Percentiles rank a stretch among this genome's conserved stretches.
These are phyloP conservation scores for Leccinum variicolor DNA, from an alignment of 768 basidiomycete genomes.

Conservation along the genomic window DNA sequence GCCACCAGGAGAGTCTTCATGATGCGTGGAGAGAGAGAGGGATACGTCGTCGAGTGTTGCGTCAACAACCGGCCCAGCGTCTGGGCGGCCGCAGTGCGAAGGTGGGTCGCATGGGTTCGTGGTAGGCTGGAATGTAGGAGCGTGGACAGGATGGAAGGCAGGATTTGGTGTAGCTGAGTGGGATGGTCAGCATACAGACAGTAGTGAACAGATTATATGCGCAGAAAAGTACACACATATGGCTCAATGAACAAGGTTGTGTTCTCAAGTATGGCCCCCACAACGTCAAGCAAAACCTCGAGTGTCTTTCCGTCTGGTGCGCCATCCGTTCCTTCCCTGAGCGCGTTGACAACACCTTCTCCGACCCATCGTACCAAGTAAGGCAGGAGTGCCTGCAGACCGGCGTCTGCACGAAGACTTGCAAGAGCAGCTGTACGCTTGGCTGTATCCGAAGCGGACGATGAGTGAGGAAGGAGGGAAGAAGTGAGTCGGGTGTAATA, in stretches of 20 bases:
- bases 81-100: conserved; percentile 80
- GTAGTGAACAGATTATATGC: background rate
- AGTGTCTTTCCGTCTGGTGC: conserved; percentile 70
- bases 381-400: conserved; percentile 85
- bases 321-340: conserved; percentile 46
- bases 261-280: conserved; percentile 83
- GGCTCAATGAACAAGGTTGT: conserved; percentile 91
- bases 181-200: background rate
- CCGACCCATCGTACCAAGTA: conserved; percentile 95
- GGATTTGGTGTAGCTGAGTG: conserved; percentile 86
- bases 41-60: conserved; percentile 85
- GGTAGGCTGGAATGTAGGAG: conserved; percentile 87
- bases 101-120: conserved; percentile 60
- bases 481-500: conserved; percentile 91
- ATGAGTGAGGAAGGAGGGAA: conserved; percentile 63
- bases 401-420: conserved; percentile 85
- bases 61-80: conserved; percentile 80
- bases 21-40: conserved; percentile 81
- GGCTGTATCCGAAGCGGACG: conserved; percentile 46
- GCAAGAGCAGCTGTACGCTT: conserved; percentile 89
- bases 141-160: conserved; percentile 89
- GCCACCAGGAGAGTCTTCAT: conserved; percentile 93
- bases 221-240: conserved; percentile 60
- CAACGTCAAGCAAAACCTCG: conserved; percentile 80
- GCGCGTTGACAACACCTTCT: conserved; percentile 72